Evolutionary conservation across 1,284 basidiomycete species (phyloP), one percentile per base, ranked within the genome.

Genomic region (Tetrapyrgos nigripes): DNA sequence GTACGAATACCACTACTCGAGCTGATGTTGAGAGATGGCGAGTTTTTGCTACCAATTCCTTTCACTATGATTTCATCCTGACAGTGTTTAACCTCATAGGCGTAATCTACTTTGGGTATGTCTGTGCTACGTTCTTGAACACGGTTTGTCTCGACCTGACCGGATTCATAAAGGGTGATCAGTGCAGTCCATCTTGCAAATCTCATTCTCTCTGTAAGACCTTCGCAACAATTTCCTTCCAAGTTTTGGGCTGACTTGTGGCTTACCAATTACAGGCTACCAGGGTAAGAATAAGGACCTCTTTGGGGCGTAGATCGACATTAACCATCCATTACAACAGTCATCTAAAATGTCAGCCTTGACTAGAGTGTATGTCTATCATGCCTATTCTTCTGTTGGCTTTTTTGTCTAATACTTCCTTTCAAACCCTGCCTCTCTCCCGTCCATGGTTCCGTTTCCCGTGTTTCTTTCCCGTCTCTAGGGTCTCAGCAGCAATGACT

Each of bases 11-110:
- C 53, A 9, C 27, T 55, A 24, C 28, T 55, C 13, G 45, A 47
- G 24, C 24, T 55, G 27, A 55, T 55, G 53, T 23, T 55, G 28
- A 27, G 53, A 55, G 53, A 55, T 45, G 53, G 53, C 48, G 14
- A 14, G 53, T 55, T n/a, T n/a, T n/a, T n/a, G n/a, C n/a, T n/a
- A n/a, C n/a, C n/a, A n/a, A n/a, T n/a, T n/a, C n/a, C 23, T 23
- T 11, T 47, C 6, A 13, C 10, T 21, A 24, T 55, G 14, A 43
- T 6, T 13, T 1, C 31, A 11, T 40, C 26, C 33, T n/a, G 29
- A 53, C 10, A n/a, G 4, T 13, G 6, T 46, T 28, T 13, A 33
- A 8, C 13, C 11, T 37, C 19, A 55, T n/a, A 40, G 53, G 53
- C 17, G 45, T 40, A 19, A 31, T 49, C 11, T 55, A 49, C 29